Evolutionary conservation across 2,329 filamentous ascomycete species (phyloP), one percentile per base, ranked within the genome.

Genomic region (Fusarium sp.): DNA sequence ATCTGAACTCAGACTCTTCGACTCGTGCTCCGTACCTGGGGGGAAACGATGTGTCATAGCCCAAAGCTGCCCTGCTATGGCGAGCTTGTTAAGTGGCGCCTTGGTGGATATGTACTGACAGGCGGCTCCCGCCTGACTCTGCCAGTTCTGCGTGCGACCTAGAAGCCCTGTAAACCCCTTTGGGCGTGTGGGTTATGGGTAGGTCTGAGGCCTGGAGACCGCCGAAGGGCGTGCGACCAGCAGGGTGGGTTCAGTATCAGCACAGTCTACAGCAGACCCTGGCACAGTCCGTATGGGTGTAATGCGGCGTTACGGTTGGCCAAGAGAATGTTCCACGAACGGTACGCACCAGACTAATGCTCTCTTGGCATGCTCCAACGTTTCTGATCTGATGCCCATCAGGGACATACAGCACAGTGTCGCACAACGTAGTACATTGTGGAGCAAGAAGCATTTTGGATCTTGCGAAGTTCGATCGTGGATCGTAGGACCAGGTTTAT

Each of bases 1-100:
- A 73, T 71, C 69, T 73, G 53, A 53, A 56, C 55, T 59, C 60
- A 68, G 55, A 69, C 35, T 55, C 62, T 64, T 63, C 61, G 49
- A 73, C 60, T 64, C 45, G 58, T 64, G 60, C 54, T 64, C 62
- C 65, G 73, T 66, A 62, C 67, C 59, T 62, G 52, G 66, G 59
- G 65, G 65, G 64, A 74, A 73, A 73, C 69, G 67, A 76, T 76
- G 74, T 76, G 74, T 76, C 74, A 76, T 76, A 75, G 74, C 71
- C 45, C 71, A 61, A 60, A 65, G 58, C 27, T 66, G 73, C 67
- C 73, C 62, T 76, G 71, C 61, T 60, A 75, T 76, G 74, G 70
- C 54, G 73, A 76, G 73, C 73, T 76, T 75, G 74, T 76, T 68
- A 67, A 68, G 74, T 76, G 74, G 74, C 73, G 61, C 74, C 65